Conservation (phyloP, 2,329 filamentous ascomycete species). For the Alternaria sp. region DNA sequence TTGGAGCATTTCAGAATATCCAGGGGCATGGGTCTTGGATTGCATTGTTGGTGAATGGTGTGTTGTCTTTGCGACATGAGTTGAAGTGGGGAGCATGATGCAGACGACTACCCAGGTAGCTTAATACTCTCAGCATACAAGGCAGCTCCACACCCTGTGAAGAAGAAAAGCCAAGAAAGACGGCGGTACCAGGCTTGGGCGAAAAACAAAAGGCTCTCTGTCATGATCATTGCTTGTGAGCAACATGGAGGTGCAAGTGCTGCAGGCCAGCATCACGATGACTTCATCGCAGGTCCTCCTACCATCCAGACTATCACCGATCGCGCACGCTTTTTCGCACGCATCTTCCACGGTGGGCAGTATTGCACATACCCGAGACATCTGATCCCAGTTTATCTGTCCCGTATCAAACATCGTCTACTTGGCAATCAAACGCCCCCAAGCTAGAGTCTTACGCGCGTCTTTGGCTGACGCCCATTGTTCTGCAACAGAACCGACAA, state of each 20-base stretch:
- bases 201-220: not conserved
- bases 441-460: conserved; percentile 20
- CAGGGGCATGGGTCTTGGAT: not conserved
- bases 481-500: conserved; percentile 16
- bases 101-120: not conserved
- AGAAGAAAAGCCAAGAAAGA: not conserved
- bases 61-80: not conserved
- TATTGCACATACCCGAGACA: not conserved
- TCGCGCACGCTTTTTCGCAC: not conserved
- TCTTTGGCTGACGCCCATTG: conserved; percentile 20
- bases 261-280: conserved; percentile 8
- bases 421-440: not conserved
- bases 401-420: conserved; percentile 7
- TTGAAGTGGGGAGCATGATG: not conserved
- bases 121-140: not conserved
- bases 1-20: not conserved
- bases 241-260: not conserved
- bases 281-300: conserved; percentile 11
- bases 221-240: not conserved
- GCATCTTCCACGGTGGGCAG: not conserved
- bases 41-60: not conserved
- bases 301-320: not conserved
- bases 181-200: not conserved
- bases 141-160: not conserved
- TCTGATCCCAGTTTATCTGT: conserved; percentile 4